phyloP scores from a whole-genome alignment of 2,329 filamentous ascomycete genomes.

The Colletotrichum limetticola region DNA sequence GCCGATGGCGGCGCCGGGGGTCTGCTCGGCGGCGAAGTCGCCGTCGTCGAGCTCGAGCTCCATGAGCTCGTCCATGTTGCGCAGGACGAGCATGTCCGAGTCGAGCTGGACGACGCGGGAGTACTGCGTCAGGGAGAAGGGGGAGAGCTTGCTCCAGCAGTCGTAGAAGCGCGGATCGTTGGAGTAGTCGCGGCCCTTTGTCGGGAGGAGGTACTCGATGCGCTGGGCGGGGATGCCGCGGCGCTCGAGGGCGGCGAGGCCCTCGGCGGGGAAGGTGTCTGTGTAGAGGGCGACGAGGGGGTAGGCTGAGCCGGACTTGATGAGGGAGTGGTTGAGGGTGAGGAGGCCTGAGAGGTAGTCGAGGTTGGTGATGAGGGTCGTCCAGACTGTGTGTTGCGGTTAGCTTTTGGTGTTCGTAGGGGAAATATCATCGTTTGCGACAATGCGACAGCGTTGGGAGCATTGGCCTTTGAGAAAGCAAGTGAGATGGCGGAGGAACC shows the following conservation, averaged over 20 bases:
- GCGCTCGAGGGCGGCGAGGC: conserved; percentile 74
- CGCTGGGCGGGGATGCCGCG: conserved; percentile 76
- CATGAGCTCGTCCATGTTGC: conserved; percentile 95
- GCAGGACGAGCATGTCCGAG: conserved; percentile 85
- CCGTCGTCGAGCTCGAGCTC: conserved; percentile 75
- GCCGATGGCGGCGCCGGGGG: conserved; percentile 25
- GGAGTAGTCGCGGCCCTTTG: conserved; percentile 72
- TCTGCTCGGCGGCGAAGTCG: conserved; percentile 30
- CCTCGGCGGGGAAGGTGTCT: conserved; percentile 75
- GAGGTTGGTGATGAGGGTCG: conserved; percentile 86
- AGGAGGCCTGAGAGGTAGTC: conserved; percentile 85
- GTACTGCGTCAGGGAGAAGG: conserved; percentile 82
- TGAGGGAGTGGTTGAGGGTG: conserved; percentile 82
- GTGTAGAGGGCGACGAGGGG: conserved; percentile 88
- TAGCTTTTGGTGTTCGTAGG: not conserved
- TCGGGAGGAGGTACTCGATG: conserved; percentile 79
- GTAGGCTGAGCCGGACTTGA: conserved; percentile 72
- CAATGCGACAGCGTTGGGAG: not conserved
- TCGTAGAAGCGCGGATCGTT: conserved; percentile 88
- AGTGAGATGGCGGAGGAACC: not conserved
- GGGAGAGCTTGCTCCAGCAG: conserved; percentile 88
- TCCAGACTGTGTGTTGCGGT: conserved; percentile 73
- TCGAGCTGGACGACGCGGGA: conserved; percentile 85
- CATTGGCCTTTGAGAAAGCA: not conserved
- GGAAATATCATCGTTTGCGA: not conserved